Evolutionary conservation across 2,329 filamentous ascomycete genomes (phyloP).

Genomic region (Rasamsonia emersonii): DNA sequence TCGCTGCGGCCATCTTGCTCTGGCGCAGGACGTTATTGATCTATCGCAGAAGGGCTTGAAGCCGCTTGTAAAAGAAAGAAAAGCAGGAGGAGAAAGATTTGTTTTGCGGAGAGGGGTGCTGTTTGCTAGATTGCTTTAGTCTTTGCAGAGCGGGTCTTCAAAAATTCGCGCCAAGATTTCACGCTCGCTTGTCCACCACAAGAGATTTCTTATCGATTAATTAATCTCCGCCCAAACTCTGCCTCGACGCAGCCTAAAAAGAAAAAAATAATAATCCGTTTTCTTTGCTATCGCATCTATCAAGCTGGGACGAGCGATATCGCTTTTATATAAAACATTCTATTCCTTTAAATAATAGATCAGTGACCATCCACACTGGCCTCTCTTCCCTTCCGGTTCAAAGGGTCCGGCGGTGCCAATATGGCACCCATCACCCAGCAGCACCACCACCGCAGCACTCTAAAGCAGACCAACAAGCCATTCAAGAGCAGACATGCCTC

Average conservation of each 20-base stretch:
- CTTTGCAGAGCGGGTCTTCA: slow-evolving; percentile 14
- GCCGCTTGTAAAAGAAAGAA: slow-evolving; percentile 7
- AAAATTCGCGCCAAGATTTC: slow-evolving; percentile 32
- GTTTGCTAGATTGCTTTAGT: slow-evolving; percentile 1
- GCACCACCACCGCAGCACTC: slow-evolving; percentile 88
- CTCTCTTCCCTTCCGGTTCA: slow-evolving; percentile 77
- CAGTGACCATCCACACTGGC: too few relatives aligned
- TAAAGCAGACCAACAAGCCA: slow-evolving; percentile 76
- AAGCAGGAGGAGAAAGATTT: slow-evolving; percentile 8
- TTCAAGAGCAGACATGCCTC: slow-evolving; percentile 90
- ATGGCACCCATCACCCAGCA: slow-evolving; percentile 61
- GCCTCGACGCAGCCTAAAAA: too few relatives aligned
- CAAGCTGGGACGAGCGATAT: too few relatives aligned
- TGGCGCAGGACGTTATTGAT: slow-evolving; percentile 2
- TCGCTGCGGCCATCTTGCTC: slow-evolving; percentile 21
- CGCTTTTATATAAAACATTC: too few relatives aligned
- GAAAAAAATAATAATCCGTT: too few relatives aligned
- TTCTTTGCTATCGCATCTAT: too few relatives aligned
- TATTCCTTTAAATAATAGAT: too few relatives aligned
- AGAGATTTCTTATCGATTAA: slow-evolving; percentile 12
- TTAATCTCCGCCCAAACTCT: slow-evolving; percentile 12
- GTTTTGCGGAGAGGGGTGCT: neutral
- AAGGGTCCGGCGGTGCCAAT: slow-evolving; percentile 54
- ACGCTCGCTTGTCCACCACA: slow-evolving; percentile 29
- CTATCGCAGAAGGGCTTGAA: too few relatives aligned